Evolutionary conservation across 345 rosid genomes (phyloP), one percentile per base, ranked within the genome.

Genomic region (Eucalyptus curtisii): DNA sequence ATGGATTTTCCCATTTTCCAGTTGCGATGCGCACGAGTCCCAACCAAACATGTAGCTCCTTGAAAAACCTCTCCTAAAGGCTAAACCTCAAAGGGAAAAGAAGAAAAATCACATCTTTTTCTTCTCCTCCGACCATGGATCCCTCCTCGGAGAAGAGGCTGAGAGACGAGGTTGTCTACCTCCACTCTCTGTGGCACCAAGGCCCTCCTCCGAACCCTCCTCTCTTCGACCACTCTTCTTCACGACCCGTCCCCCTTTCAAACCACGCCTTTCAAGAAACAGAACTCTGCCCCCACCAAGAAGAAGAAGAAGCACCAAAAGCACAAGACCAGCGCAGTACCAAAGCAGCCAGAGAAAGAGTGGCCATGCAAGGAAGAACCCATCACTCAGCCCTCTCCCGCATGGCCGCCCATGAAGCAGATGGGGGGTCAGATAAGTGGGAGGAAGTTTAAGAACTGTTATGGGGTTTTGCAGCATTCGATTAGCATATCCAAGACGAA

Each of bases 181-280:
- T 96, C 86, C 97, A 96, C 89, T 91, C 93, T 40, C 96, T 97
- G 82, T 95, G 96, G 98, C 95, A 92, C 68, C 94, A 90, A 88
- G 98, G 94, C 87, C 99, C 98, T 14, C 96, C 61, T 19, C 71
- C 87, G 3, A 85, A 89, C 91, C 91, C 86, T 31, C 53, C 66
- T 17, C 55, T 48, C 88, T 80, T 89, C 68, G 66, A 24, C 19
- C 55, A 9, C 30, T 10, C 86, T 37, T 37, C 61, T 50, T 57
- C 59, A 66, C 80, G 25, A 82, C 87, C 94, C 90, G 55, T 52
- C 91, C 90, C 86, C 87, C 42, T 91, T 86, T 40, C 94, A 90
- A 87, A 89, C 88, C 87, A 50, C 57, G 14, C 88, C 89, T 87
- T 91, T 90, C 85, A 89, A 90, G 90, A 52, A 86, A 4, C 68